These are phyloP conservation scores for Dryadomyces quercivorus DNA, from an alignment of 2,329 filamentous ascomycete species.

Conservation along the genomic window DNA sequence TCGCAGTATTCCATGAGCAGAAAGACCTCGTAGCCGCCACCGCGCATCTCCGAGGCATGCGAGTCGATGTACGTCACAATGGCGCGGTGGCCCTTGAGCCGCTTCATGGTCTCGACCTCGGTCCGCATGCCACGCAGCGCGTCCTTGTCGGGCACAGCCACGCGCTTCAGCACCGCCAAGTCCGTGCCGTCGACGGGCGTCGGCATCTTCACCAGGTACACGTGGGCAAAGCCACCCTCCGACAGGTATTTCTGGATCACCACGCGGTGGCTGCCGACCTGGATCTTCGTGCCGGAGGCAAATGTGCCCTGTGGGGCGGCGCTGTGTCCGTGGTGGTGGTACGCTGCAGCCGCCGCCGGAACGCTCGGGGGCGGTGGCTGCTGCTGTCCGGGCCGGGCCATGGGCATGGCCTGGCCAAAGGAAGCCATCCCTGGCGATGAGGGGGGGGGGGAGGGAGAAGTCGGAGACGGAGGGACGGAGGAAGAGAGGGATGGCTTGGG, in stretches of 20 bases:
- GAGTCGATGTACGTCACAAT: slow-evolving; percentile 99
- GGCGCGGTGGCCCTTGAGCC: slow-evolving; percentile 86
- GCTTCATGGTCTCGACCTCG: slow-evolving; percentile 99
- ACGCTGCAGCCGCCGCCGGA: slow-evolving; percentile 15
- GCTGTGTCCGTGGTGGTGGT: slow-evolving; percentile 16
- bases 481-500: not conserved
- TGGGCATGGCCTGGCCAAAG: slow-evolving; percentile 10
- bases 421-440: slow-evolving; percentile 7
- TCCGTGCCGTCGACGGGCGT: slow-evolving; percentile 67
- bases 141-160: slow-evolving; percentile 93
- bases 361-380: not conserved
- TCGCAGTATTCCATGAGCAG: slow-evolving; percentile 96
- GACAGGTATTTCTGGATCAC: slow-evolving; percentile 95
- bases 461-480: not conserved
- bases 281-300: slow-evolving; percentile 86
- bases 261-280: slow-evolving; percentile 84
- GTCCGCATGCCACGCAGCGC: slow-evolving; percentile 91
- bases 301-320: slow-evolving; percentile 70
- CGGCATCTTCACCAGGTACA: slow-evolving; percentile 86
- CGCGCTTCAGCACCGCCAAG: slow-evolving; percentile 79
- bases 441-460: not conserved
- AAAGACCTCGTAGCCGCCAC: slow-evolving; percentile 94
- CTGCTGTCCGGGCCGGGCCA: slow-evolving; percentile 4
- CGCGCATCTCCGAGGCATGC: slow-evolving; percentile 85
- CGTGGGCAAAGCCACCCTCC: slow-evolving; percentile 95